These are phyloP conservation scores for Golubevia pallescens DNA, from an alignment of 1,284 basidiomycete genomes.

Conservation along the genomic window DNA sequence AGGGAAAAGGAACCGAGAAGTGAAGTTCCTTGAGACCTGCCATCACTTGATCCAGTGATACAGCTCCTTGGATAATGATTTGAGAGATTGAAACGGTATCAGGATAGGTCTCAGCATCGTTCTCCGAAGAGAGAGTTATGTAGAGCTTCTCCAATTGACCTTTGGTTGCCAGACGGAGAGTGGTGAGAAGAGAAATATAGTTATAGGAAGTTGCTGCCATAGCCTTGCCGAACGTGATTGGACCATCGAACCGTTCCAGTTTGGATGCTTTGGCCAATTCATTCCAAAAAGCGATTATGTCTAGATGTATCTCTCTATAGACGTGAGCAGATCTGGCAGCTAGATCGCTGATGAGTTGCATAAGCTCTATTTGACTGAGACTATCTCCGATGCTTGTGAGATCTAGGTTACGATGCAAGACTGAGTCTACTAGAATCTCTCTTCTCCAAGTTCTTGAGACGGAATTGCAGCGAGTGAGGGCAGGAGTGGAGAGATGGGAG, in stretches of 20 bases:
- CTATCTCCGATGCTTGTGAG: too few relatives aligned
- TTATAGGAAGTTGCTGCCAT: background rate
- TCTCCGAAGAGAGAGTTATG: background rate
- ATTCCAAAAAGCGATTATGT: background rate
- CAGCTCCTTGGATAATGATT: background rate
- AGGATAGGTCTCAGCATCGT: background rate
- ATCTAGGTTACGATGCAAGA: too few relatives aligned
- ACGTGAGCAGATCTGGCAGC: background rate
- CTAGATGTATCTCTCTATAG: background rate
- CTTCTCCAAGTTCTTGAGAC: too few relatives aligned
- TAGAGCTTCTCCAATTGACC: background rate
- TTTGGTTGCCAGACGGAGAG: background rate
- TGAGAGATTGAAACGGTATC: background rate
- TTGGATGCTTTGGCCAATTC: background rate
- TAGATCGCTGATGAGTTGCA: background rate
- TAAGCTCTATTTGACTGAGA: background rate
- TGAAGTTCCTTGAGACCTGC: background rate
- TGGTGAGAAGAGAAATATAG: background rate
- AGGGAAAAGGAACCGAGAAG: background rate
- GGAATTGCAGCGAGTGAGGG: too few relatives aligned
- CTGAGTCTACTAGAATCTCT: too few relatives aligned
- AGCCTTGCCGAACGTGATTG: background rate
- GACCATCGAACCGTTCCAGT: too few relatives aligned
- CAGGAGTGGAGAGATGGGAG: too few relatives aligned
- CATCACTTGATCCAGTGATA: background rate